Evolutionary conservation across 495 filamentous ascomycete genomes (phyloP), one percentile per base, ranked within the genome.

Genomic region (Tuber borchii): DNA sequence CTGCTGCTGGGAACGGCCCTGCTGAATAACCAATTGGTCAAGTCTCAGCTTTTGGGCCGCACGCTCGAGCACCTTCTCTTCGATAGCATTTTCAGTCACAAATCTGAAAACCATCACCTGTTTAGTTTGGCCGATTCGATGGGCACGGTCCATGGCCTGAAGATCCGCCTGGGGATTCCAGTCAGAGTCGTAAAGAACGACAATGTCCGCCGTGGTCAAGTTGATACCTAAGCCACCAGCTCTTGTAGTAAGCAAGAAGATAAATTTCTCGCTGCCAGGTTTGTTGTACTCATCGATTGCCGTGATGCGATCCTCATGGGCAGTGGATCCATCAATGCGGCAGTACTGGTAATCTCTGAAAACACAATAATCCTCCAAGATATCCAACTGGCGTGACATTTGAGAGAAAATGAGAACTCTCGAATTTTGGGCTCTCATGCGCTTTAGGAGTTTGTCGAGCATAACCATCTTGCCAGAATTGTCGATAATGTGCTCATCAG

Each of bases 81-180:
- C 96, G 75, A 99, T 97, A 0, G 95, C 96, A 82, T 96, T 94
- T 82, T 99, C 96, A 0, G 95, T 99, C 69, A 99, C 92, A 77
- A 99, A 97, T 74, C 95, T 89, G 85, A 95, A 99, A 1, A 98
- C 95, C 45, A 93, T 88, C 2, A 99, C 95, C 81, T 99, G 95
- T 84, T 99, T 99, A 1, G 93, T 99, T 85, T 99, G 95, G 69
- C 95, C 95, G 82, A 99, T 99, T 85, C 95, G 93, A 86, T 99
- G 95, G 44, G 95, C 95, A 78, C 95, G 92, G 78, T 99, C 95
- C 95, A 99, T 99, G 65, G 95, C 95, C 85, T 99, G 95, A 69
- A 99, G 84, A 89, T 99, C 95, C 22, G 95, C 95, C 84, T 99
- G 95, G 9, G 95, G 95, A 79, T 99, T 99, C 95, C 95, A 99